These are phyloP conservation scores for Prunus kanzakura DNA, from an alignment of 306 rosid genomes.

Conservation along the genomic window DNA sequence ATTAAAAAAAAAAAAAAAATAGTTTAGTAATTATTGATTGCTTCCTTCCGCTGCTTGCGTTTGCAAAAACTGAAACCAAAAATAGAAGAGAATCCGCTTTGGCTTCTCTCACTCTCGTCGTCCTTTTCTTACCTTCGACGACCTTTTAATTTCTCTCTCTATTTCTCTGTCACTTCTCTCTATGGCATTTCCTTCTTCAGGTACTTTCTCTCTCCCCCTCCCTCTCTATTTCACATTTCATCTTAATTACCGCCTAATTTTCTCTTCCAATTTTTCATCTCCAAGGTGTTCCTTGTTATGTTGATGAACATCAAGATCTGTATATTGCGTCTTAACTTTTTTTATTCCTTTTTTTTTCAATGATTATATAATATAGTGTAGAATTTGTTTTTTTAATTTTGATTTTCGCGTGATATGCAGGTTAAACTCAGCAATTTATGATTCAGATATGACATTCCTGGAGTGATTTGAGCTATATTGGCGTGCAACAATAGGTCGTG, in stretches of 20 bases:
- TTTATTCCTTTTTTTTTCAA: constrained; percentile 12
- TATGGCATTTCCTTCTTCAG: constrained; percentile 34
- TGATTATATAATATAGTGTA: not conserved
- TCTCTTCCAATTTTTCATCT: not conserved
- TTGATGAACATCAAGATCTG: constrained; percentile 24
- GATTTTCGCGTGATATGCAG: constrained; percentile 35
- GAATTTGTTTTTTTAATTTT: not conserved
- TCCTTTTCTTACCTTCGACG: constrained; percentile 31
- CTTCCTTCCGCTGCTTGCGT: constrained; percentile 17
- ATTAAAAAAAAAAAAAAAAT: too few species aligned
- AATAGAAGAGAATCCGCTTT: constrained; percentile 31
- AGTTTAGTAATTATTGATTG: not conserved
- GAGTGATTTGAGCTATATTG: constrained; percentile 33
- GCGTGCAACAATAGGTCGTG: constrained; percentile 36
- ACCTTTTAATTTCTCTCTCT: constrained; percentile 11
- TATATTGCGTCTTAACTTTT: not conserved
- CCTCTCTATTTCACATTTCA: constrained; percentile 9
- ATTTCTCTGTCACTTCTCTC: constrained; percentile 8
- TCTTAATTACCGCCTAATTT: not conserved
- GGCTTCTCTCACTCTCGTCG: constrained; percentile 32
- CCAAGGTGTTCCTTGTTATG: not conserved
- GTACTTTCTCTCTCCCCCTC: constrained; percentile 35
- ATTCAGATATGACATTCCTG: constrained; percentile 23
- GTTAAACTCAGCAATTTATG: constrained; percentile 32
- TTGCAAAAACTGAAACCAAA: constrained; percentile 33